Evolutionary conservation across 2,329 filamentous ascomycete species (phyloP), one percentile per base, ranked within the genome.

Genomic region (Grosmannia huntii): DNA sequence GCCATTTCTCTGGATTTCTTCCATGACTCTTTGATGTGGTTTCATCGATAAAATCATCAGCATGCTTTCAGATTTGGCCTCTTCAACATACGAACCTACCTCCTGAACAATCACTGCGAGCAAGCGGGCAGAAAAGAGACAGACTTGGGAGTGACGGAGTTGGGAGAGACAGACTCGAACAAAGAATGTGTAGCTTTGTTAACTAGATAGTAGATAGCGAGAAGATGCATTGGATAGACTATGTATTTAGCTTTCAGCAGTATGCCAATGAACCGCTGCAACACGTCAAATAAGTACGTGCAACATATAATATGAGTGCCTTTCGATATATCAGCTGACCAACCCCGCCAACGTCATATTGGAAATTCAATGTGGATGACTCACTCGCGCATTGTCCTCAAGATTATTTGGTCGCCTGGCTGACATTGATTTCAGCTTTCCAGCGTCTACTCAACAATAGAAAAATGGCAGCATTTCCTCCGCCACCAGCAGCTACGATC

Each of bases 401-500:
- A 33, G 31, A 33, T 33, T 9, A 33, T 33, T 10, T 33, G 9
- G 2, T 33, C 31, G 31, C 31, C 31, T 28, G 31, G 9, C 31
- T 10, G 31, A 33, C 31, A 33, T 9, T 10, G 31, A 33, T 33
- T 33, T 33, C 31, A 38, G n/a, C n/a, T 46, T 10, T 46, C n/a
- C 41, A 46, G 25, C 3, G 21, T 7, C 4, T 21, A 4, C 27
- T 5, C n/a, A 16, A 5, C 53, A 23, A 61, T 14, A 33, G 31
- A 10, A 33, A 9, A 16, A 80, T 81, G 77, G 66, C 76, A 57
- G 61, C 75, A 46, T 92, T 91, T 68, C 90, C 90, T 64, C 89
- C 90, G 33, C 82, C 86, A 12, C 86, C 89, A 4, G 83, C 88
- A 65, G 83, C 83, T 68, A 87, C 86, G 63, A 92, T 95, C 75